These are phyloP conservation scores for Citrus sp. DNA, from an alignment of 345 rosid species.

Conservation along the genomic window DNA sequence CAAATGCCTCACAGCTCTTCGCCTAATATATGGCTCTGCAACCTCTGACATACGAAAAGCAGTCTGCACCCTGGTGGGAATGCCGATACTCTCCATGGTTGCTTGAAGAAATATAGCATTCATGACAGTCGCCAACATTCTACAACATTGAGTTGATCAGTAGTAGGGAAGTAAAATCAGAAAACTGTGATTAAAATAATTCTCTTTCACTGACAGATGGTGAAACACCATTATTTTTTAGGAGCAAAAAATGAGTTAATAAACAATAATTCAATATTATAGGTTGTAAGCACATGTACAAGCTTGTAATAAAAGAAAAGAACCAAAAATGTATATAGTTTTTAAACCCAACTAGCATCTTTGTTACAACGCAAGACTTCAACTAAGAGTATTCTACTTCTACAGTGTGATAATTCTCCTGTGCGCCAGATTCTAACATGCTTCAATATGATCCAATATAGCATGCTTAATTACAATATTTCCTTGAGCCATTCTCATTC, in stretches of 20 bases:
- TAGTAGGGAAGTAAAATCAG: background rate
- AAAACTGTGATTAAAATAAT: background rate
- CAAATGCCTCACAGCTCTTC: conserved; percentile 85
- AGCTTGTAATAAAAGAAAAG: background rate
- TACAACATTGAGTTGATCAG: conserved; percentile 22
- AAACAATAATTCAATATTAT: background rate
- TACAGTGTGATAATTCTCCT: background rate
- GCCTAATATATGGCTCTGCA: conserved; percentile 91
- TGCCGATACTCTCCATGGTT: conserved; percentile 96
- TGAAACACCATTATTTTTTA: background rate
- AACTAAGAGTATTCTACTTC: background rate
- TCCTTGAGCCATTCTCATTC: background rate
- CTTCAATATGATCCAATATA: background rate
- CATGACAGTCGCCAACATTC: conserved; percentile 98
- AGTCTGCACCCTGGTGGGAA: conserved; percentile 91
- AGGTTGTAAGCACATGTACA: background rate
- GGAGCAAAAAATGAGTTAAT: background rate
- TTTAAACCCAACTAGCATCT: background rate
- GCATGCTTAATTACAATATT: background rate
- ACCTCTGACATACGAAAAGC: conserved; percentile 98
- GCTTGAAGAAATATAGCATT: conserved; percentile 95
- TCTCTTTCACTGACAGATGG: background rate
- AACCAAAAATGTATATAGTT: too few relatives aligned
- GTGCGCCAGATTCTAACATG: background rate
- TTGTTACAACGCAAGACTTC: background rate